Conservation (phyloP, 1,284 basidiomycete species). For the Garcileccinum viscosum region DNA sequence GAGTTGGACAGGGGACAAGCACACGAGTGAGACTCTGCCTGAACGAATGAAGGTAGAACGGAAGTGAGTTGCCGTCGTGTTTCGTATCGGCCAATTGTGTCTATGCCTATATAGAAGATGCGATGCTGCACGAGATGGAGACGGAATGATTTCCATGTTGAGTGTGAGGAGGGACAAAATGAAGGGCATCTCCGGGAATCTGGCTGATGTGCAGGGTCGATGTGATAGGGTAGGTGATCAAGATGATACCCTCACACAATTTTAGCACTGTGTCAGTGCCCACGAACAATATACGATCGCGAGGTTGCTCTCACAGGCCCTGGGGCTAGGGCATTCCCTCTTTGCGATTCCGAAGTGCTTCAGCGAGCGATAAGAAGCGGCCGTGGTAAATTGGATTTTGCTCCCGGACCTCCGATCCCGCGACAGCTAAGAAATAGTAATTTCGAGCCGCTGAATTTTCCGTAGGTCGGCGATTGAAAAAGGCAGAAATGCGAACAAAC, state of each 20-base stretch:
- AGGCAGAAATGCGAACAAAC: constrained; percentile 9
- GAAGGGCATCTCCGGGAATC: constrained; percentile 39
- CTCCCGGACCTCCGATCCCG: constrained; percentile 15
- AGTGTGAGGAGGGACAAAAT: constrained; percentile 26
- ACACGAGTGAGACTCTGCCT: neutral
- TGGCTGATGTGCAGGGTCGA: constrained; percentile 42
- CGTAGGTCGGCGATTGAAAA: constrained; percentile 40
- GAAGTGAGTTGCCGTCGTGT: constrained; percentile 13
- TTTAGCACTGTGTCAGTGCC: constrained; percentile 24
- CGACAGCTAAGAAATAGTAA: neutral
- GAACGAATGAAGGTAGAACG: constrained; percentile 14
- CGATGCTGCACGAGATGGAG: constrained; percentile 30
- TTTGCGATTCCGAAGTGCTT: constrained; percentile 21
- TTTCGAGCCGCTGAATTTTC: constrained; percentile 26
- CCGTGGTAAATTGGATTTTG: constrained; percentile 4
- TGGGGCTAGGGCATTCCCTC: constrained; percentile 31
- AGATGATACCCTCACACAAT: constrained; percentile 38
- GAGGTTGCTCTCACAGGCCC: constrained; percentile 20
- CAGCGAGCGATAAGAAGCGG: constrained; percentile 16
- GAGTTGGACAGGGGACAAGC: neutral
- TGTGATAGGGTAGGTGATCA: constrained; percentile 46
- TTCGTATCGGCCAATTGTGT: constrained; percentile 31
- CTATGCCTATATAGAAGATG: constrained; percentile 22
- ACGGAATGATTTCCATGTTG: constrained; percentile 33
- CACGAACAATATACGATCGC: constrained; percentile 27